phyloP scores from a whole-genome alignment of 2,329 filamentous ascomycete genomes.

The Penicillium vulpinum region DNA sequence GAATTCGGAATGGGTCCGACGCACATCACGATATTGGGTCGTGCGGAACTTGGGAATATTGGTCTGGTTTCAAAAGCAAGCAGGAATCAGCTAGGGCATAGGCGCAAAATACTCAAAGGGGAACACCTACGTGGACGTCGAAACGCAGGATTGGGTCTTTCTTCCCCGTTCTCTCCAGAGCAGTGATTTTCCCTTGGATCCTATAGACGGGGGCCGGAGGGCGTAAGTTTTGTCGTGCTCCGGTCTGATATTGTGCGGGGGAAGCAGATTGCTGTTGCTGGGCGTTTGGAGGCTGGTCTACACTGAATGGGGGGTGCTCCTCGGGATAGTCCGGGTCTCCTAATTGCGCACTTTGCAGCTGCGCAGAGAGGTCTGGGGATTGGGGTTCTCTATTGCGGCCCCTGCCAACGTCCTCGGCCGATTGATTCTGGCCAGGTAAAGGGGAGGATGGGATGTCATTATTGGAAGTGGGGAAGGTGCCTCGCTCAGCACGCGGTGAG shows the following conservation, averaged over 20 bases:
- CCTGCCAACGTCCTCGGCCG: slow-evolving; percentile 32
- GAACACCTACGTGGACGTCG: slow-evolving; percentile 80
- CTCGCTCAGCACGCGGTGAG: slow-evolving; percentile 56
- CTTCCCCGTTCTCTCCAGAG: slow-evolving; percentile 85
- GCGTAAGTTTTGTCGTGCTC: slow-evolving; percentile 37
- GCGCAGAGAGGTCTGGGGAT: slow-evolving; percentile 49
- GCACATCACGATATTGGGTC: slow-evolving; percentile 96
- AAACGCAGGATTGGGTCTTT: slow-evolving; percentile 95
- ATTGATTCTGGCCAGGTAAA: slow-evolving; percentile 39
- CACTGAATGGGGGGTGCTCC: slow-evolving; percentile 40
- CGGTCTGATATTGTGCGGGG: slow-evolving; percentile 52
- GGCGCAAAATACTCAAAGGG: slow-evolving; percentile 4
- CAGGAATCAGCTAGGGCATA: slow-evolving; percentile 5
- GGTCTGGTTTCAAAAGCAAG: slow-evolving; percentile 60
- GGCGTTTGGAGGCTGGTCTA: slow-evolving; percentile 38
- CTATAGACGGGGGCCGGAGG: slow-evolving; percentile 70
- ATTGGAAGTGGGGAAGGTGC: slow-evolving; percentile 35
- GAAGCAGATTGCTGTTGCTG: slow-evolving; percentile 45
- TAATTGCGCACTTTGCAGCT: slow-evolving; percentile 43
- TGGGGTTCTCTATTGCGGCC: slow-evolving; percentile 25
- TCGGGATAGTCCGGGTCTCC: slow-evolving; percentile 39
- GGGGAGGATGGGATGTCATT: slow-evolving; percentile 45
- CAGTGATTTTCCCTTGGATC: slow-evolving; percentile 92
- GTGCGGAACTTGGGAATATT: slow-evolving; percentile 98
- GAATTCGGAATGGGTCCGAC: slow-evolving; percentile 93